Base-by-base conservation (phyloP, 2,329 filamentous ascomycete genomes). In the Raffaelea arxii region DNA sequence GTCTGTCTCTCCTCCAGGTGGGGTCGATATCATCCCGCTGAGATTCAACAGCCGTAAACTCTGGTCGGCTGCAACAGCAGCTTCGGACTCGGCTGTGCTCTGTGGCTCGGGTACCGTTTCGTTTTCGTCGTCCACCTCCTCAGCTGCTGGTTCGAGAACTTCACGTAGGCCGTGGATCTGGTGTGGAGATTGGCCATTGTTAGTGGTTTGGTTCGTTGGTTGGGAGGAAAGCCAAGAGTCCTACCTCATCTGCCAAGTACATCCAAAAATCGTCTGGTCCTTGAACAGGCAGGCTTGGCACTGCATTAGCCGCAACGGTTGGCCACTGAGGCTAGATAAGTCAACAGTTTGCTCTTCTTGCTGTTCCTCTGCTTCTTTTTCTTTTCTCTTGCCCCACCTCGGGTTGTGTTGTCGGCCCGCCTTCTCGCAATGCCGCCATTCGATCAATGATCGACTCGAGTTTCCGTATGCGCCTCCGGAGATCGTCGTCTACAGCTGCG, bases 241-340 rank as follows among this genome's bases (percentile, higher is more conserved):
- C 19, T 16, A 46, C 44, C 30, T 44, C 44, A 9, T 42, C 44
- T 2, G 35, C 32, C 7, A 49, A 18, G 5, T 39, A 18, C 1
- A 19, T 32, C 48, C 48, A 47, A 12, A 49, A 49, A 11, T 49
- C 36, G 16, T 44, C 48, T 2, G 44, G 48, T 2, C 38, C 41
- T 14, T 46, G 44, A 24, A 46, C 14, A 11, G 30, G 32, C 6
- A 18, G 14, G n/a, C n/a, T n/a, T n/a, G n/a, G n/a, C n/a, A n/a
- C n/a, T 16, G 25, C 35, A 11, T 14, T 36, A 3, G 41, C 3
- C 12, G n/a, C 12, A 4, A 6, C 27, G 6, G 40, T n/a, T 27
- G 41, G 4, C n/a, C n/a, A n/a, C n/a, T n/a, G n/a, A n/a, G n/a
- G n/a, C 18, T 4, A 6, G 41, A 4, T 24, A 16, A 12, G 23